phyloP scores from a whole-genome alignment of 139 green algal species.

The Micractinium sp. region DNA sequence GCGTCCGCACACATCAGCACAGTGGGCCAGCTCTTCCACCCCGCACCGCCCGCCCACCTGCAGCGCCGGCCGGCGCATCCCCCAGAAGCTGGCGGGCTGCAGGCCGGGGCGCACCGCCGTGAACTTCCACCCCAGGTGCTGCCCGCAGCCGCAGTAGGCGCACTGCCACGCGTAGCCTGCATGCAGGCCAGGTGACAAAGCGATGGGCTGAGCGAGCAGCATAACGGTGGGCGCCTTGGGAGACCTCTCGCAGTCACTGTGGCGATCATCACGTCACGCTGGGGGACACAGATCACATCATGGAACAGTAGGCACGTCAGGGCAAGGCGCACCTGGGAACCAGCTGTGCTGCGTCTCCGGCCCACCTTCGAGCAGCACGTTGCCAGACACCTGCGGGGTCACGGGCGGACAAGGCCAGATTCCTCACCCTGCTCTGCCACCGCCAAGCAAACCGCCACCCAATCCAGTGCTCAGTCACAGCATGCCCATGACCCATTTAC shows the following conservation, averaged over 20 bases:
- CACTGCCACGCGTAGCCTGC: conserved; percentile 67
- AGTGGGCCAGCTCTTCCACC: not conserved
- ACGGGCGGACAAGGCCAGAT: not conserved
- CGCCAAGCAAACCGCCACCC: not conserved
- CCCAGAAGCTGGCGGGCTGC: conserved; percentile 39
- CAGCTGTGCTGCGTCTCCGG: conserved; percentile 62
- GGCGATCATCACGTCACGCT: too few species aligned
- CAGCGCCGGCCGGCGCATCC: conserved; percentile 26
- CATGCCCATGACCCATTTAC: not conserved
- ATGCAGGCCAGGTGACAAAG: too few species aligned
- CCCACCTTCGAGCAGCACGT: conserved; percentile 38
- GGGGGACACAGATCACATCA: too few species aligned
- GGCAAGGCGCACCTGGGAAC: conserved; percentile 49
- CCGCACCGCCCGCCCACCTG: not conserved
- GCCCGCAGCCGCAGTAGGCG: conserved; percentile 52
- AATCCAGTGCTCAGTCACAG: not conserved
- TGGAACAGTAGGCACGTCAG: not conserved
- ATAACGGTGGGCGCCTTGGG: too few species aligned
- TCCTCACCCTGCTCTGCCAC: not conserved
- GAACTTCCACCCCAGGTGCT: conserved; percentile 55
- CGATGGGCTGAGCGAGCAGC: too few species aligned
- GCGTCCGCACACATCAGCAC: too few species aligned
- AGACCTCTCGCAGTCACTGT: too few species aligned
- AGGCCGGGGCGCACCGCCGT: conserved; percentile 19
- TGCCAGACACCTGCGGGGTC: not conserved